Base-by-base conservation (phyloP, 1,284 basidiomycete genomes). In the Anthracocystis panici-leucophaei region DNA sequence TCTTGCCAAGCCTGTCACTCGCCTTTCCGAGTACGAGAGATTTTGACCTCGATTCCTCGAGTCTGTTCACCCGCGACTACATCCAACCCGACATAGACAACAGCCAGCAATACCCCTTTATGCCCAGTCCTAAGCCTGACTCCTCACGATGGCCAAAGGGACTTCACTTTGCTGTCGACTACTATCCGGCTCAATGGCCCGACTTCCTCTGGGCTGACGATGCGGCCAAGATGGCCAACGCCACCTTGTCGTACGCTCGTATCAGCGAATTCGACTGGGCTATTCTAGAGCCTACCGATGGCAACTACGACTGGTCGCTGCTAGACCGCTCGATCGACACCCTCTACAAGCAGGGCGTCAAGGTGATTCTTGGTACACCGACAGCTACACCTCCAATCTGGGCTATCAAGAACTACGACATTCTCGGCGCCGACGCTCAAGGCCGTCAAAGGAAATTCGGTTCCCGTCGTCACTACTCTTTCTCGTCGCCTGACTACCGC, bases 41-140 rank as follows among this genome's bases (percentile, higher is more conserved):
- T 49, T 64, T 64, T n/a, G 33, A 60, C 29, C 61, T 94, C 81
- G 96, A 99, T 76, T 89, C 98, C 1, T 97, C 94, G 84, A 92
- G 97, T 65, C 89, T 99, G 9, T 91, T 97, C 51, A 94, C 95
- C 1, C 98, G 96, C 78, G 96, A 99, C 85, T 98, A 98, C 86
- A 91, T 98, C 29, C 94, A 96, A 77, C 95, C 94, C 1, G 66
- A 65, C 45, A 44, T 66, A 5, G 66, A 75, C 58, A 54, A 57
- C 41, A 56, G 54, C 23, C 52, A 50, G 35, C 27, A 55, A 5
- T 55, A 58, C 41, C 41, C 62, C 11, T 70, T 62, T 25, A 45
- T 54, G 10, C 41, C 44, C 8, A 65, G 48, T 29, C 40, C 9
- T 12, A 33, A 53, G 33, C 62, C 66, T 4, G 57, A 65, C 20